A percentile compares a stretch with the other conserved stretches of the same genome.
These are phyloP conservation scores for Metschnikowia chrysomelidarum DNA, from an alignment of 805 yeast genomes.

Conservation along the genomic window DNA sequence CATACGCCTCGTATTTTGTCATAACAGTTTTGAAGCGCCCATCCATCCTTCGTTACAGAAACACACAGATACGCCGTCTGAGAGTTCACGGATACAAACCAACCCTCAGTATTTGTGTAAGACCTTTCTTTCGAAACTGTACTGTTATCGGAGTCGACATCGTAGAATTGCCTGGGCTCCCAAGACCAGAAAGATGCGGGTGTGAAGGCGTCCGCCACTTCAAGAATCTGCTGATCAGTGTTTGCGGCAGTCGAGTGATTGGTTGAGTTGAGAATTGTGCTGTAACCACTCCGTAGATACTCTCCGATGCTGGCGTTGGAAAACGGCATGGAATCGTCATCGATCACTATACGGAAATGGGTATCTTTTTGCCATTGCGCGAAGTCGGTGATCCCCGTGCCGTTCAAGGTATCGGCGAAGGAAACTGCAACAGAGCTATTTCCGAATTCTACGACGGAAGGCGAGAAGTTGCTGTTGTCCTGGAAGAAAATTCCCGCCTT, in stretches of 20 bases:
- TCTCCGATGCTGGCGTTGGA: conserved; percentile 34
- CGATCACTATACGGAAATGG: conserved; percentile 32
- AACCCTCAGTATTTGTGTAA: conserved; percentile 8
- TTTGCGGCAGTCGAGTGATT: neutral
- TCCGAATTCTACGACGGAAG: conserved; percentile 9
- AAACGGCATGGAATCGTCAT: conserved; percentile 37
- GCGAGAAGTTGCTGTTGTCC: conserved; percentile 6
- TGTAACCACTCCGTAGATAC: conserved; percentile 55
- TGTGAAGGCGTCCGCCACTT: conserved; percentile 24
- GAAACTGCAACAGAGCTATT: conserved; percentile 1
- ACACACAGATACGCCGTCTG: conserved; percentile 43
- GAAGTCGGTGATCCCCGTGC: neutral
- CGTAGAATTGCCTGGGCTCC: conserved; percentile 55
- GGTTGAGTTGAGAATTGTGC: conserved; percentile 58
- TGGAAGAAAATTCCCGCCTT: conserved; percentile 18
- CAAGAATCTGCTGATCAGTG: conserved; percentile 3
- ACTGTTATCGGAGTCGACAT: conserved; percentile 9
- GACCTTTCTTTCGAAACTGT: conserved; percentile 4
- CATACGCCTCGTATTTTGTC: conserved; percentile 54
- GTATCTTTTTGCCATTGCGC: conserved; percentile 10
- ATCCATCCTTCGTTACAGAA: conserved; percentile 43
- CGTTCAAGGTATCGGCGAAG: conserved; percentile 4
- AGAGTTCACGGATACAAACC: conserved; percentile 10
- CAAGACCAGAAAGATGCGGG: conserved; percentile 68
- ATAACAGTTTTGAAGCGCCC: conserved; percentile 71